Percentiles rank a stretch among this genome's conserved stretches.
phyloP scores from a whole-genome alignment of 305 asterid species.

The Rubia occidens region DNA sequence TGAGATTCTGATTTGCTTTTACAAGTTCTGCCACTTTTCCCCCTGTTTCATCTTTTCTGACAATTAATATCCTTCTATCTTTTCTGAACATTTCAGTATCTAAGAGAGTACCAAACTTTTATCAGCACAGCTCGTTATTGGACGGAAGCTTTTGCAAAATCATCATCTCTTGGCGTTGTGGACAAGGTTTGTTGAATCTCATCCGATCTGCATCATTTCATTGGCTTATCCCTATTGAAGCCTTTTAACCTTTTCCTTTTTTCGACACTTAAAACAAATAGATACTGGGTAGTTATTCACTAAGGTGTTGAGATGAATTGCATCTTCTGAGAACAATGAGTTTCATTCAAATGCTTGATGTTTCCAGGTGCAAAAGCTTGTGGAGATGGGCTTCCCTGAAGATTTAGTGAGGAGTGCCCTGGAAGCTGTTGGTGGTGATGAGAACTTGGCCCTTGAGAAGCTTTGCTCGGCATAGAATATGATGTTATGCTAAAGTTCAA shows the following conservation, averaged over 20 bases:
- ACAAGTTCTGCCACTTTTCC: background rate
- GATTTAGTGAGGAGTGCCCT: conserved; percentile 50
- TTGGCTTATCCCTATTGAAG: background rate
- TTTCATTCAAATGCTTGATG: conserved; percentile 6
- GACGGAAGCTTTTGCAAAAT: conserved; percentile 90
- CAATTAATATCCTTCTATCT: conserved; percentile 9
- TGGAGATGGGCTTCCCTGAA: conserved; percentile 94
- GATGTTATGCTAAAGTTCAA: conserved; percentile 7
- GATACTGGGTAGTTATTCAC: background rate
- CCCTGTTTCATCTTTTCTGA: background rate
- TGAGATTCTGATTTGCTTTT: background rate
- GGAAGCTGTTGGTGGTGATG: conserved; percentile 74
- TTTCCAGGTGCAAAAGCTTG: conserved; percentile 64
- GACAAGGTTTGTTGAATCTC: conserved; percentile 52
- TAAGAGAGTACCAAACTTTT: conserved; percentile 59
- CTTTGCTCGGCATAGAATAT: conserved; percentile 54
- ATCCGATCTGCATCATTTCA: background rate
- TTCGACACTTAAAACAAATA: background rate
- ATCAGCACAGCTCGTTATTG: conserved; percentile 86
- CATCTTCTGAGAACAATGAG: background rate
- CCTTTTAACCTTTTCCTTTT: background rate
- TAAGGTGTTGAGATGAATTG: background rate
- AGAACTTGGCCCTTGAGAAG: conserved; percentile 87
- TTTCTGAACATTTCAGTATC: conserved; percentile 38
- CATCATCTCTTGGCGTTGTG: conserved; percentile 64